Conservation (phyloP, 306 rosid species). For the Lotus japonicus region DNA sequence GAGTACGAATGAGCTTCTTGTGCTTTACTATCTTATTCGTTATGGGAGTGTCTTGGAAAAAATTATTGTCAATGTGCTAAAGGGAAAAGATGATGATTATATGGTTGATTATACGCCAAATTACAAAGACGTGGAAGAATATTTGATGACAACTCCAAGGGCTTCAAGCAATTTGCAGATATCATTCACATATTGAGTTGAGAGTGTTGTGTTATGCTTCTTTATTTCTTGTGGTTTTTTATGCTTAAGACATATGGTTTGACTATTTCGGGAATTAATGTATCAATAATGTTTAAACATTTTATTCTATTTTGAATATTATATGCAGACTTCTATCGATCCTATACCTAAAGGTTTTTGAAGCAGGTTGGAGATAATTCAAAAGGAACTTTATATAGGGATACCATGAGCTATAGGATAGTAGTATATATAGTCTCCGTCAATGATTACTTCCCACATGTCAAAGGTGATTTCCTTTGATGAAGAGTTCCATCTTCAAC, state of each 20-base stretch:
- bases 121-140: background rate
- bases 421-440: too few relatives aligned
- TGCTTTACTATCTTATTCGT: background rate
- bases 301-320: background rate
- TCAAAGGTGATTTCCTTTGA: too few relatives aligned
- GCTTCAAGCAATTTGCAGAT: constrained; percentile 11
- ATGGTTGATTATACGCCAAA: background rate
- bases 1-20: background rate
- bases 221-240: background rate
- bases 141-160: background rate
- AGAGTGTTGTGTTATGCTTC: background rate
- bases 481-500: too few relatives aligned
- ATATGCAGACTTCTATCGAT: too few relatives aligned
- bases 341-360: too few relatives aligned
- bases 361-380: too few relatives aligned
- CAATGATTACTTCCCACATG: too few relatives aligned
- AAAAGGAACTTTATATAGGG: too few relatives aligned
- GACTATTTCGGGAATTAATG: background rate
- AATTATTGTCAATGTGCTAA: background rate
- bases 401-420: too few relatives aligned
- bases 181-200: background rate
- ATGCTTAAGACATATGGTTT: background rate
- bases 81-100: background rate
- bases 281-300: background rate
- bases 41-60: background rate